Percentiles rank a stretch among this genome's conserved stretches.
Evolutionary conservation across 2,329 filamentous ascomycete species (phyloP).

Genomic region (Cryphonectria radicalis): DNA sequence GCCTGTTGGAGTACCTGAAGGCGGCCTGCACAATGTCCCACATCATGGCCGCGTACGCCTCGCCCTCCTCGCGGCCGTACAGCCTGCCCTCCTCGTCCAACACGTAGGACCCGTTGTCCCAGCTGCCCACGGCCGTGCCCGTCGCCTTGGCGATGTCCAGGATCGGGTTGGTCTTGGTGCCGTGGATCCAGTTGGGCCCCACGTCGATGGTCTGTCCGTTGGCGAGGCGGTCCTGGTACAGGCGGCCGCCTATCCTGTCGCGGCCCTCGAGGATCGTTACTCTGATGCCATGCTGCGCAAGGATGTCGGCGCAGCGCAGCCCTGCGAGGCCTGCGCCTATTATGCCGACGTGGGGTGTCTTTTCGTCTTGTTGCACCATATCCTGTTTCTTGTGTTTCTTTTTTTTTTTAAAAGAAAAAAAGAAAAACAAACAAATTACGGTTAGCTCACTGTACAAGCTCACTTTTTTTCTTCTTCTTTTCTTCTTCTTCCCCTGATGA

Average conservation of each 20-base stretch:
- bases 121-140: constrained; percentile 51
- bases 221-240: constrained; percentile 55
- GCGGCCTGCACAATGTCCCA: constrained; percentile 72
- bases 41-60: constrained; percentile 56
- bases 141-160: constrained; percentile 68
- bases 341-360: constrained; percentile 63
- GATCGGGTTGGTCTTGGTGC: constrained; percentile 72
- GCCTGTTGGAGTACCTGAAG: constrained; percentile 67
- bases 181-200: constrained; percentile 83
- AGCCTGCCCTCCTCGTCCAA: constrained; percentile 60
- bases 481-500: background rate
- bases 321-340: constrained; percentile 73
- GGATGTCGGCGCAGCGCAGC: constrained; percentile 70
- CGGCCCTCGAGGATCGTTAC: constrained; percentile 74
- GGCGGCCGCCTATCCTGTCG: constrained; percentile 67
- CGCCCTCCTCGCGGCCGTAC: constrained; percentile 51
- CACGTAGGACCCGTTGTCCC: constrained; percentile 58
- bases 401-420: background rate
- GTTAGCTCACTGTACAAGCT: background rate
- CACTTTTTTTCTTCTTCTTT: no score
- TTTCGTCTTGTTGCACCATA: constrained; percentile 26
- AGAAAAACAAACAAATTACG: constrained; percentile 20
- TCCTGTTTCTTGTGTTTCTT: constrained; percentile 28
- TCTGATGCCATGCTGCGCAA: constrained; percentile 65
- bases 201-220: constrained; percentile 58